These are phyloP conservation scores for Starmerella riodocensis DNA, from an alignment of 805 yeast genomes.

Conservation along the genomic window DNA sequence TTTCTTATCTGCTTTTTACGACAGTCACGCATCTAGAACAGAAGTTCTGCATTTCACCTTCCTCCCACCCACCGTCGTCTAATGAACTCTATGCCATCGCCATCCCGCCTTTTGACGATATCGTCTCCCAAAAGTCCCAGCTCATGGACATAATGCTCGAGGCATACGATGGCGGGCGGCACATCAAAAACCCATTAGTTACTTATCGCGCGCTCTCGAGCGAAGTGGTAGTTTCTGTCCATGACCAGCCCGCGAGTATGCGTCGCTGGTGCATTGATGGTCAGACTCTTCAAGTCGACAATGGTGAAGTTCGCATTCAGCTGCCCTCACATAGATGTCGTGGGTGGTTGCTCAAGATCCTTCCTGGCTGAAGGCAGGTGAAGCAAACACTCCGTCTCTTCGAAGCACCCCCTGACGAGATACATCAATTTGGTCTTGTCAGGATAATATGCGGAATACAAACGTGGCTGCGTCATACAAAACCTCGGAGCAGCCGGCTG, in stretches of 20 bases:
- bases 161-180: constrained; percentile 46
- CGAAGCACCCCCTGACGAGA: no score
- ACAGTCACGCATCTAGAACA: constrained; percentile 46
- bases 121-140: constrained; percentile 22
- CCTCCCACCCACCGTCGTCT: constrained; percentile 34
- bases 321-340: constrained; percentile 17
- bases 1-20: constrained; percentile 49
- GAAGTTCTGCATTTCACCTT: constrained; percentile 50
- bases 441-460: no score
- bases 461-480: no score
- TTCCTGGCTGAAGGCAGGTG: no score
- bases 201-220: constrained; percentile 30
- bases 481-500: no score
- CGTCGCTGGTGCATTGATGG: constrained; percentile 59
- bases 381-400: no score
- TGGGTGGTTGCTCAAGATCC: constrained; percentile 24
- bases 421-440: no score
- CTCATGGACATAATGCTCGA: constrained; percentile 43
- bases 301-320: constrained; percentile 19
- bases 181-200: constrained; percentile 38
- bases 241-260: constrained; percentile 28
- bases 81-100: constrained; percentile 35
- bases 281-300: constrained; percentile 30
- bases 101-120: constrained; percentile 28
- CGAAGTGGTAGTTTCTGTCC: constrained; percentile 13